Evolutionary conservation across 2,329 filamentous ascomycete species (phyloP), one percentile per base, ranked within the genome.

Genomic region (Ampelomyces quisqualis): DNA sequence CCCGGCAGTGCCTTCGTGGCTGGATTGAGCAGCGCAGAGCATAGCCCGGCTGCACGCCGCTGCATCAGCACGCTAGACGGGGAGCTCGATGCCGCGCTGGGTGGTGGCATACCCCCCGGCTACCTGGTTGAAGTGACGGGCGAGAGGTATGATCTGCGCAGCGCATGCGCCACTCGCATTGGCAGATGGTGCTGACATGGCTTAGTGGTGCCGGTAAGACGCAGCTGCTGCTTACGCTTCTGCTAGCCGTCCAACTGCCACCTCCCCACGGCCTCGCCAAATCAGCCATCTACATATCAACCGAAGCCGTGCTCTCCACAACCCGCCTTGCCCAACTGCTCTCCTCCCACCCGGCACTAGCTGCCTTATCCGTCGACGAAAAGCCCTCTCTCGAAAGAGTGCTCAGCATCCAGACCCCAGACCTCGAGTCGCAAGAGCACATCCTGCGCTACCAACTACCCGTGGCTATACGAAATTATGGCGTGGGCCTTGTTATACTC

Each of bases 351-450:
- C 82, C 85, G 0, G 61, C 75, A 34, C 75, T 95, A 42, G 66
- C 67, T 18, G 57, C 56, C 15, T 62, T 79, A 11, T 52, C 71
- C 1, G 41, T 62, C 14, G 51, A 68, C 11, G 54, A 71, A 4
- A 66, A 61, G 15, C 83, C 90, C 1, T 86, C 86, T 0, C 77
- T 96, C 4, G 82, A 88, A 65, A 77, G 78, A 51, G 84, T 98
- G 49, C 78, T 90, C 57, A 88, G 85, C 65, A 87, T 93, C 51
- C 82, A 85, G 34, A 90, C 88, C 7, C 87, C 88, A 21, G 90
- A 97, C 64, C 82, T 97, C 40, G 93, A 97, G 69, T 85, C 87
- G 0, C 93, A 98, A 70, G 91, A 97, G 45, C 91, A 97, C 70
- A 95, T 98, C 61, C 75, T 97, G 18, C 84, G 83, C 51, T 97